phyloP scores from a whole-genome alignment of 345 rosid species.

The Arabidopsis thaliana region TAIR10.1 NC_003075.7:17995001-17995500 shows the following conservation, averaged over 20 bases:
- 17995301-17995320: background rate
- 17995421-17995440: slow-evolving; percentile 80
- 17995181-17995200: slow-evolving; percentile 97
- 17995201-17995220: slow-evolving; percentile 52
- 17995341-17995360: slow-evolving; percentile 71
- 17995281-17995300: background rate
- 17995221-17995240: background rate
- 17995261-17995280: background rate
- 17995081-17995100: slow-evolving; percentile 90
- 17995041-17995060: slow-evolving; percentile 78
- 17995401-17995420: slow-evolving; percentile 83
- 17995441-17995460: slow-evolving; percentile 91
- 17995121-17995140: slow-evolving; percentile 93
- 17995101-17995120: slow-evolving; percentile 89
- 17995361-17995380: slow-evolving; percentile 90
- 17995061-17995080: slow-evolving; percentile 79
- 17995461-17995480: slow-evolving; percentile 97
- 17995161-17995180: slow-evolving; percentile 87
- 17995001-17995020: slow-evolving; percentile 64
- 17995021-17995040: slow-evolving; percentile 75
- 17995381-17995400: slow-evolving; percentile 96
- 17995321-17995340: background rate
- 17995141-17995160: slow-evolving; percentile 89
- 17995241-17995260: background rate
- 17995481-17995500: slow-evolving; percentile 88